Conservation (phyloP, 169 alveolate genomes). For the Cryptosporidium sp. region DNA sequence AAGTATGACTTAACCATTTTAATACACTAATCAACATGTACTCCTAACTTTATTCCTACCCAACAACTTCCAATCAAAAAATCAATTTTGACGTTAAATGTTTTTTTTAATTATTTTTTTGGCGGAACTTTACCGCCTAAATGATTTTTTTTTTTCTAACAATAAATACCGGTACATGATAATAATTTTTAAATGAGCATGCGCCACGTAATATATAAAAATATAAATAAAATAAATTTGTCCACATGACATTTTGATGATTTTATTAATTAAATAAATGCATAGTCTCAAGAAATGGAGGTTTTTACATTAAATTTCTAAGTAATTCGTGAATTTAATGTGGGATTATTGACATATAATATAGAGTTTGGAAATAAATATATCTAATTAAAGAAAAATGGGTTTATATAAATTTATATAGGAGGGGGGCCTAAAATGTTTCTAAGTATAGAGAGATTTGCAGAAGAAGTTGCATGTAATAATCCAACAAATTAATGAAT, state of each 20-base stretch:
- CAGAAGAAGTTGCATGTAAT: not conserved
- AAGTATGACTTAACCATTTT: constrained; percentile 91
- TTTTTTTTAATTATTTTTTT: constrained; percentile 52
- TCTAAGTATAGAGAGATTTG: not conserved
- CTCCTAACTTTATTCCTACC: constrained; percentile 70
- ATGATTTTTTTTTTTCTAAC: not conserved
- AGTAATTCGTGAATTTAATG: not conserved
- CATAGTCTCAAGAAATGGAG: constrained; percentile 28
- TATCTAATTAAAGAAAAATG: not conserved
- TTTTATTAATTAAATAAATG: constrained; percentile 35
- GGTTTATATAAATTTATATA: not conserved
- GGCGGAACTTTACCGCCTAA: constrained; percentile 75
- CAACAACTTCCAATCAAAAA: constrained; percentile 62
- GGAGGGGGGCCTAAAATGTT: not conserved
- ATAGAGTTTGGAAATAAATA: no score
- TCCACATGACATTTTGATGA: constrained; percentile 24
- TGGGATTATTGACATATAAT: not conserved
- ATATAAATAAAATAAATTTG: not conserved
- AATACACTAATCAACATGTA: constrained; percentile 44
- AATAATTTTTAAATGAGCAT: constrained; percentile 5
- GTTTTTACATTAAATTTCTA: no score
- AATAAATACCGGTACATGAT: constrained; percentile 30
- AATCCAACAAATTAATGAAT: not conserved
- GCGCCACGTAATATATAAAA: constrained; percentile 45
- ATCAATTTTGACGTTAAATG: constrained; percentile 62